phyloP scores from a whole-genome alignment of 2,329 filamentous ascomycete genomes.

The Cercospora zeina region DNA sequence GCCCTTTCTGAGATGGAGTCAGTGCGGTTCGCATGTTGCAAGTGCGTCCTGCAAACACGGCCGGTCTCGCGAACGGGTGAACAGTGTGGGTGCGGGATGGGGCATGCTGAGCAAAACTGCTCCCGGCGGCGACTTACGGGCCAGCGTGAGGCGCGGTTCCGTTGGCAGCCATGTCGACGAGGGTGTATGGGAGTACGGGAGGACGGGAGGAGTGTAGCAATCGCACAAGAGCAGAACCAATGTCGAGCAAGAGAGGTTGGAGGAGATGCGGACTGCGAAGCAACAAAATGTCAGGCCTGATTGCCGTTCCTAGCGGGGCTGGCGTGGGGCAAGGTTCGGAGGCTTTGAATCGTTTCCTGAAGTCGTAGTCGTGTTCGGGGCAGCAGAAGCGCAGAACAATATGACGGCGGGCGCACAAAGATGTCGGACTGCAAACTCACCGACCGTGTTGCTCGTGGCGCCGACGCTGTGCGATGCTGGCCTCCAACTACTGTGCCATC shows the following conservation, averaged over 20 bases:
- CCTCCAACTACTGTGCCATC: neutral
- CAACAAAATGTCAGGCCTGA: conserved; percentile 13
- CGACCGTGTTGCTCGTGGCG: neutral
- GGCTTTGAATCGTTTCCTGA: neutral
- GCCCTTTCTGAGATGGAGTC: conserved; percentile 25
- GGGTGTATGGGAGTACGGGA: neutral
- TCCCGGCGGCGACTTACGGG: conserved; percentile 22
- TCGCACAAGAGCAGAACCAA: conserved; percentile 11
- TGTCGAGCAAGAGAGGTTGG: conserved; percentile 6
- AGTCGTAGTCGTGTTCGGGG: neutral
- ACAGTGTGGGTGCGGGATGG: neutral
- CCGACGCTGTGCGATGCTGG: conserved; percentile 3
- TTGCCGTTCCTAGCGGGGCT: conserved; percentile 7
- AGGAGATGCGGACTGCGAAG: conserved; percentile 4
- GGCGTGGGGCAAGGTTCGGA: conserved; percentile 9
- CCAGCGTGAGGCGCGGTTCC: conserved; percentile 23
- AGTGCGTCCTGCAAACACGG: neutral
- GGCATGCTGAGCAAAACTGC: neutral
- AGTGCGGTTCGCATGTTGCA: neutral
- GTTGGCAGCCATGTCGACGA: conserved; percentile 23
- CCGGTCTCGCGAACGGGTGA: neutral
- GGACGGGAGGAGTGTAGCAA: conserved; percentile 2
- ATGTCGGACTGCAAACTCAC: neutral
- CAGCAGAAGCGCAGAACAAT: conserved; percentile 7
- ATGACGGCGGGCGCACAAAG: conserved; percentile 5